Evolutionary conservation across 495 filamentous ascomycete genomes (phyloP), one percentile per base, ranked within the genome.

Genomic region (Aspergillus campestris): DNA sequence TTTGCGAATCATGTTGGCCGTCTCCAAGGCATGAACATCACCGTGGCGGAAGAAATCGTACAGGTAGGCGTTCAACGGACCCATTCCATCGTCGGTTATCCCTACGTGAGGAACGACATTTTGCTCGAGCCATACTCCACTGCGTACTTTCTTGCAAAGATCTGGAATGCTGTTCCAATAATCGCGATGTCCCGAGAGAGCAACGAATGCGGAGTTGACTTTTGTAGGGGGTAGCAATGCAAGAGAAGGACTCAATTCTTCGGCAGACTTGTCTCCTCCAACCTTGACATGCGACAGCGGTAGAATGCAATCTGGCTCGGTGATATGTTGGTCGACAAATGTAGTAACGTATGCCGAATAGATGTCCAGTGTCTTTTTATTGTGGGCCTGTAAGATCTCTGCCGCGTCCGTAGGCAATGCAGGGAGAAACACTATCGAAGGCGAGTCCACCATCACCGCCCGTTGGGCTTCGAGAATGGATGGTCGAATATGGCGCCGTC

Each of bases 31-130:
- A 5, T 60, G 47, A 7, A 75, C 41, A 51, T 81, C 73, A 5
- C 84, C 86, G 49, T 89, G 77, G 56, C 75, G 80, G 74, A 74
- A 87, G 60, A 87, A 90, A 52, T 89, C 84, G 40, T 79, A 77
- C 7, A 89, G 63, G 50, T 87, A 87, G 0, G 82, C 82, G 52
- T 89, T 89, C 38, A 82, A 51, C 12, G 75, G 65, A n/a, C 59
- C 38, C 11, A 60, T 59, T 5, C 59, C 57, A 42, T 80, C 72
- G 24, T 79, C 69, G 0, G 79, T 72, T 5, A 82, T 55, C 18
- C 70, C 67, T 1, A 89, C 58, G 60, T 82, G 75, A 0, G 86
- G 86, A 27, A 90, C 73, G 9, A 81, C 81, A 6, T 82, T 69
- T 52, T 81, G 72, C 57, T 89, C 86, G 0, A 90, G 69, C 60